These are phyloP conservation scores for Canna indica DNA, from an alignment of 176 grass and related monocot species.

Conservation along the genomic window DNA sequence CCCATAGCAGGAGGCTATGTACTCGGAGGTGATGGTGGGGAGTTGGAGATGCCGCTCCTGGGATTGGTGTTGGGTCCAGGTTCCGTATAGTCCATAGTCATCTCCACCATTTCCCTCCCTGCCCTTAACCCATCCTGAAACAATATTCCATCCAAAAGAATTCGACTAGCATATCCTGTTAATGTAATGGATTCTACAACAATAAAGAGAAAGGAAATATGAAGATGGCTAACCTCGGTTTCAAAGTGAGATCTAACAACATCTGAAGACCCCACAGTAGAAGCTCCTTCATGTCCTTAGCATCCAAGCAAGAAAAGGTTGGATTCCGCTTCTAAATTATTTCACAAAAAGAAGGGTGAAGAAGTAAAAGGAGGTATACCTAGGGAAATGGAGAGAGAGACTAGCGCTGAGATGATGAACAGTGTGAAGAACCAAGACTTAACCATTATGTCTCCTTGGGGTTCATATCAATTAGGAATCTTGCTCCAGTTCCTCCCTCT, in stretches of 20 bases:
- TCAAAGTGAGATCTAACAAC: neutral
- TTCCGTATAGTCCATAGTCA: slow-evolving; percentile 20
- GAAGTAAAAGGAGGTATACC: slow-evolving; percentile 3
- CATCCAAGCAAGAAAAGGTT: neutral
- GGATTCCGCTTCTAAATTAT: neutral
- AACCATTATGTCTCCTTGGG: neutral
- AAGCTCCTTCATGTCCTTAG: slow-evolving; percentile 3
- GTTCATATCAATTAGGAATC: neutral
- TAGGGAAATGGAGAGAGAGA: slow-evolving; percentile 1
- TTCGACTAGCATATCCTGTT: neutral
- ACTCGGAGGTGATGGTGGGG: slow-evolving; percentile 5
- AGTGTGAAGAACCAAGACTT: slow-evolving; percentile 3
- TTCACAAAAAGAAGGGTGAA: neutral
- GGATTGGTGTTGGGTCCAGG: slow-evolving; percentile 17
- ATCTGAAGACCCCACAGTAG: neutral
- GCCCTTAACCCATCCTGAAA: neutral
- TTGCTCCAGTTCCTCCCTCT: neutral
- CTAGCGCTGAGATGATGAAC: slow-evolving; percentile 11
- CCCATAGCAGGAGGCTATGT: neutral
- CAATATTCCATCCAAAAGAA: neutral
- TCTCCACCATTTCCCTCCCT: slow-evolving; percentile 8
- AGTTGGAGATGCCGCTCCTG: neutral
- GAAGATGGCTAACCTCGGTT: slow-evolving; percentile 7
- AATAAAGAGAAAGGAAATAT: neutral
- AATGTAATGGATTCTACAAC: neutral